phyloP scores from a whole-genome alignment of 176 grass and related monocot species.

The Juncus inflexus region DNA sequence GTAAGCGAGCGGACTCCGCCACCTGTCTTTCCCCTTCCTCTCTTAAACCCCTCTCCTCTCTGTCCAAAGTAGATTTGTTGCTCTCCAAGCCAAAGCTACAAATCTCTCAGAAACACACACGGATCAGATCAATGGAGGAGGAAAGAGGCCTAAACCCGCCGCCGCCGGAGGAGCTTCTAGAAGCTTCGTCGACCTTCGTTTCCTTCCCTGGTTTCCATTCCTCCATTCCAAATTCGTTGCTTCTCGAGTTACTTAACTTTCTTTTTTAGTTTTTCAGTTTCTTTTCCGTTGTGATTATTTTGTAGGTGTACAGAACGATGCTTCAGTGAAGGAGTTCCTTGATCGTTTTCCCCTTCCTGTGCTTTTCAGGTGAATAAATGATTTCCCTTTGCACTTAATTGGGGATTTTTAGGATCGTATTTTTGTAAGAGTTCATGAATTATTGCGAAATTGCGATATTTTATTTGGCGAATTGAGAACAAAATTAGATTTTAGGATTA shows the following conservation, averaged over 20 bases:
- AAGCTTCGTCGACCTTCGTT: conserved; percentile 62
- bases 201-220: conserved; percentile 51
- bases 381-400: not conserved
- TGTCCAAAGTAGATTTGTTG: no score
- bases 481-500: not conserved
- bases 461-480: not conserved
- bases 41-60: not conserved
- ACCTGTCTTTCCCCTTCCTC: not conserved
- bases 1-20: no score
- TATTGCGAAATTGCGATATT: no score
- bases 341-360: conserved; percentile 61
- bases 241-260: no score
- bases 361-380: conserved; percentile 46
- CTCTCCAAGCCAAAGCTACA: conserved; percentile 9
- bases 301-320: conserved; percentile 63
- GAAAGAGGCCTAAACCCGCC: conserved; percentile 32
- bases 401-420: not conserved
- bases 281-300: conserved; percentile 13
- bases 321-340: conserved; percentile 62
- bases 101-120: conserved; percentile 2
- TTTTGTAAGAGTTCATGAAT: not conserved
- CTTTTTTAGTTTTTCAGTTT: not conserved
- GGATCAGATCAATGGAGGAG: conserved; percentile 11
- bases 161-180: conserved; percentile 43
- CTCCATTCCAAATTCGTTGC: not conserved